phyloP scores from a whole-genome alignment of 2,329 filamentous ascomycete genomes.

The Penicillium sp. region DNA sequence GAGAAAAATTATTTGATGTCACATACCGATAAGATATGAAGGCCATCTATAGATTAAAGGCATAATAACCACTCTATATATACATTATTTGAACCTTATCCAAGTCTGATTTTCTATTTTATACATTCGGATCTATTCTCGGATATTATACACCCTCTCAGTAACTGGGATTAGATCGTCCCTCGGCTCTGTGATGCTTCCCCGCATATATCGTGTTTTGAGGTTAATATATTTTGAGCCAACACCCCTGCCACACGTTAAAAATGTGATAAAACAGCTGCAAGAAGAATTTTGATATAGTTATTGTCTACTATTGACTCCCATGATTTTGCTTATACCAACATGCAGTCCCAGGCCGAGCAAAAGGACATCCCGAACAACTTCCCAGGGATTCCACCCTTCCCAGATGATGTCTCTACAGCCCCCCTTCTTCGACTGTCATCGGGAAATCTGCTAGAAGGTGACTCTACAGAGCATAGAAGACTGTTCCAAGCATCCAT shows the following conservation, averaged over 20 bases:
- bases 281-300: not conserved
- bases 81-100: not conserved
- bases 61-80: not conserved
- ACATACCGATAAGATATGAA: slow-evolving; percentile 15
- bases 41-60: not conserved
- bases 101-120: not conserved
- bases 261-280: not conserved
- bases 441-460: slow-evolving; percentile 37
- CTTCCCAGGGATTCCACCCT: slow-evolving; percentile 38
- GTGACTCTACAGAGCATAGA: slow-evolving; percentile 35
- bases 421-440: slow-evolving; percentile 47
- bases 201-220: slow-evolving; percentile 19
- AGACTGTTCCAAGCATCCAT: slow-evolving; percentile 42
- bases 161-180: not conserved
- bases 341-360: slow-evolving; percentile 4
- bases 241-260: rapidly evolving
- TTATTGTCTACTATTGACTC: not conserved
- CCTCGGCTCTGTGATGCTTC: slow-evolving; percentile 19
- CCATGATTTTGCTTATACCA: not conserved
- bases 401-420: slow-evolving; percentile 43
- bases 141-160: not conserved
- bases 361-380: slow-evolving; percentile 5
- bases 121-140: not conserved
- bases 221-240: not conserved
- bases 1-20: slow-evolving; percentile 19